Base-by-base conservation (phyloP, 2,329 filamentous ascomycete genomes). In the Aureobasidium melanogenum region DNA sequence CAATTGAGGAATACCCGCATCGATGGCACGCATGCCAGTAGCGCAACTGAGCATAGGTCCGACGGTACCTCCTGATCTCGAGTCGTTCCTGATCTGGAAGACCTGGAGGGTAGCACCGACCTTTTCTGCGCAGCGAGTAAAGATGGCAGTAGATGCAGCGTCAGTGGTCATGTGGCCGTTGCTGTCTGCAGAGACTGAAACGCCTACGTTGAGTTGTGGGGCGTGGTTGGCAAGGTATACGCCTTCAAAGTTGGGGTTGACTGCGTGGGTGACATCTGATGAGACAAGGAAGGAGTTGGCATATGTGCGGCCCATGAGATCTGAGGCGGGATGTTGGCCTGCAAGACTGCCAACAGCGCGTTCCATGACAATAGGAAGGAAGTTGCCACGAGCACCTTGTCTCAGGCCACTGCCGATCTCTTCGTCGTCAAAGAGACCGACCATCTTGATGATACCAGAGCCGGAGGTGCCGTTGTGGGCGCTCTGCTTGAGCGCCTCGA, bases 91-190 rank as follows among this genome's bases (percentile, higher is more conserved):
- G 72, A 97, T 97, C 80, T 96, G 91, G 81, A 97, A 97, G 6
- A 88, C 79, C 75, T 97, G 94, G 59, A 95, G 80, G 51, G 82
- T 84, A 61, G 84, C 84, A 55, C 80, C 89, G 64, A 80, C 82
- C 63, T 89, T 85, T 67, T 91, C 86, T 8, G 91, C 92, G 41
- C 95, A 84, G 28, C 89, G 83, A 66, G 87, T 84, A 38, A 97
- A 78, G 63, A 97, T 83, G 5, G 91, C 86, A 4, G 89, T 89
- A 12, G 89, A 94, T 19, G 96, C 85, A 60, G 87, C 85, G 71
- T 97, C 92, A 3, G 93, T 97, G 3, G 93, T 96, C 89, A 97
- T 96, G 76, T 97, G 91, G 5, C 91, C 94, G 70, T 97, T 97
- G 56, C 86, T 85, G 74, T 97, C 93, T 24, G 86, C 85, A 48